These are phyloP conservation scores for Alternaria rosae DNA, from an alignment of 2,329 filamentous ascomycete genomes.

Conservation along the genomic window DNA sequence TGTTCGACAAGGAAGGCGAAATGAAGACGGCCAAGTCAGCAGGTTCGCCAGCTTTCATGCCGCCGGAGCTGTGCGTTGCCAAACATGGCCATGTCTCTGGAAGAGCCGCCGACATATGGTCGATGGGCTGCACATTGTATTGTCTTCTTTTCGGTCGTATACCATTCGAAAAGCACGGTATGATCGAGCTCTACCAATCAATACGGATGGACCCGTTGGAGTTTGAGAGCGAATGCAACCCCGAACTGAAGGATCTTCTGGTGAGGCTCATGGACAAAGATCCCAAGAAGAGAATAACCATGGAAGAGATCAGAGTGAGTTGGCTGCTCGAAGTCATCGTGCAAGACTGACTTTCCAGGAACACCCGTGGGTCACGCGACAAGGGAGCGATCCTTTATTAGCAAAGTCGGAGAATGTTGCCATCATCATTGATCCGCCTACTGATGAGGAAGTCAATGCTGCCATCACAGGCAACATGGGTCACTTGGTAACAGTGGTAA, in stretches of 20 bases:
- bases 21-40: constrained; percentile 95
- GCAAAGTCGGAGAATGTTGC: constrained; percentile 86
- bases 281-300: constrained; percentile 80
- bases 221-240: constrained; percentile 69
- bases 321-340: background rate
- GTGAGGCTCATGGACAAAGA: constrained; percentile 80
- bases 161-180: constrained; percentile 80
- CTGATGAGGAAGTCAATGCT: constrained; percentile 86
- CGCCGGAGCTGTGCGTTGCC: constrained; percentile 87
- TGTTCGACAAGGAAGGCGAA: constrained; percentile 87
- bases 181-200: constrained; percentile 87
- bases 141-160: constrained; percentile 89
- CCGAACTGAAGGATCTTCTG: constrained; percentile 78
- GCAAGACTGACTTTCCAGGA: constrained; percentile 62
- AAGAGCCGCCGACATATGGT: constrained; percentile 94
- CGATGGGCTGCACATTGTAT: constrained; percentile 95
- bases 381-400: constrained; percentile 78
- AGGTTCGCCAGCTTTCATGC: constrained; percentile 92
- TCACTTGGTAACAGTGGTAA: constrained; percentile 81
- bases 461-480: constrained; percentile 92
- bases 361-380: constrained; percentile 91
- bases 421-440: constrained; percentile 80
- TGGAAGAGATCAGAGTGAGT: constrained; percentile 80
- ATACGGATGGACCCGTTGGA: constrained; percentile 75
- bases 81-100: constrained; percentile 89